These are phyloP conservation scores for Torulaspora globosa DNA, from an alignment of 1,139 yeast genomes.

Conservation along the genomic window DNA sequence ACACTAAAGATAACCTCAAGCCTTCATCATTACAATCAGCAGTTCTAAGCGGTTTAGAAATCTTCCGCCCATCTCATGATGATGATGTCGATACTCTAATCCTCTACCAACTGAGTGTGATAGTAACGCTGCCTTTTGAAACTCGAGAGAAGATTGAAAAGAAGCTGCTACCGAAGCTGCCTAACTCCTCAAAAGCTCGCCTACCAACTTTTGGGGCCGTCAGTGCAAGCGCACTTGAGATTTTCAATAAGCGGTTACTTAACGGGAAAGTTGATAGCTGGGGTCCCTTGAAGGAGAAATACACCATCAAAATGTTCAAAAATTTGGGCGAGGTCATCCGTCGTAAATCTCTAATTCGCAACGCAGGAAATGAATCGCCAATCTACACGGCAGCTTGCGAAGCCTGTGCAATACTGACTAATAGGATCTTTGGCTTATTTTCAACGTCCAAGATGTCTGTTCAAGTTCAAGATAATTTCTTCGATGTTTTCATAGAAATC, in stretches of 20 bases:
- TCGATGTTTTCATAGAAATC: slow-evolving; percentile 24
- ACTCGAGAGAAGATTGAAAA: slow-evolving; percentile 50
- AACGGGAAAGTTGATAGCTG: slow-evolving; percentile 35
- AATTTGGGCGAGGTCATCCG: slow-evolving; percentile 43
- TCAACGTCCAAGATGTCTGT: slow-evolving; percentile 37
- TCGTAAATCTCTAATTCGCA: slow-evolving; percentile 42
- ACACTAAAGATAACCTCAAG: slow-evolving; percentile 43
- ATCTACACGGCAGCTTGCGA: slow-evolving; percentile 35
- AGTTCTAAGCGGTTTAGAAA: slow-evolving; percentile 45
- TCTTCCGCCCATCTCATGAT: slow-evolving; percentile 38
- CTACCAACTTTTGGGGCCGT: slow-evolving; percentile 67
- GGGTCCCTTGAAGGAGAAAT: slow-evolving; percentile 45
- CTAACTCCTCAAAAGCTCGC: slow-evolving; percentile 37
- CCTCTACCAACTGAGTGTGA: slow-evolving; percentile 50
- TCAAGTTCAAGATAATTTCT: slow-evolving; percentile 25
- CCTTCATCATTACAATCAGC: slow-evolving; percentile 55
- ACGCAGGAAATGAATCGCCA: slow-evolving; percentile 27
- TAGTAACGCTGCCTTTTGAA: slow-evolving; percentile 56
- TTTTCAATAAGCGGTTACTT: slow-evolving; percentile 42
- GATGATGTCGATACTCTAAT: slow-evolving; percentile 44
- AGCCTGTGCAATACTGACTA: slow-evolving; percentile 44
- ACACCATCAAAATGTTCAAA: slow-evolving; percentile 41
- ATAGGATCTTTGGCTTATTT: slow-evolving; percentile 38
- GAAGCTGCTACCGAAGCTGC: slow-evolving; percentile 35
- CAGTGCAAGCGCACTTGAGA: slow-evolving; percentile 48